Evolutionary conservation across 805 yeast species (phyloP), one percentile per base, ranked within the genome.

Genomic region (Sugiyamaella americana): DNA sequence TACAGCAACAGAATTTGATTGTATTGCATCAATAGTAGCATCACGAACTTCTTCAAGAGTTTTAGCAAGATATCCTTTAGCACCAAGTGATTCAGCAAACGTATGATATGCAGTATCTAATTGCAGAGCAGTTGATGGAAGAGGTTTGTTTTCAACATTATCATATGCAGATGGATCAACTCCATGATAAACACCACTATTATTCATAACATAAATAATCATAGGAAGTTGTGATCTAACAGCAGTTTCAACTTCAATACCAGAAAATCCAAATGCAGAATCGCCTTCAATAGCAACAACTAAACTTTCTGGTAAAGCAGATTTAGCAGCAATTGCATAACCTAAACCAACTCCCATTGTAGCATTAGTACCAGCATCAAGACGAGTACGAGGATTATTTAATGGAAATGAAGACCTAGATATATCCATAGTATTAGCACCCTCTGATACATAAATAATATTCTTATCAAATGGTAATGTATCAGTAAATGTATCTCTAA

Each of bases 311-410:
- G 78, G 78, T 10, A 64, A 48, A 0, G 76, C 69, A 1, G 63
- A 63, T 52, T 76, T 79, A 2, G 85, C 75, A 0, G 85, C 79
- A 51, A 82, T 75, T 1, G 84, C 82, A 56, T 82, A 82, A 0
- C 87, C 86, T 16, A 82, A 47, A 0, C 87, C 89, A 26, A 82
- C 68, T 2, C 89, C 89, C 88, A 82, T 83, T 0, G 87, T 82
- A 0, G 86, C 87, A 62, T 79, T 80, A 0, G 87, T 82, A 3
- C 87, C 88, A 1, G 86, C 85, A 56, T 82, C 89, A 19, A 82
- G 62, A 34, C 86, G 62, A 18, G 68, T 73, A 49, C 73, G 71
- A 0, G 87, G 82, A 2, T 54, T 53, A 5, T 65, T 61, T 41
- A 80, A 68, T 3, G 78, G 76, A 58, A 82, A 81, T 0, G 82